These are phyloP conservation scores for Vicia sativa DNA, from an alignment of 306 rosid species.

Conservation along the genomic window DNA sequence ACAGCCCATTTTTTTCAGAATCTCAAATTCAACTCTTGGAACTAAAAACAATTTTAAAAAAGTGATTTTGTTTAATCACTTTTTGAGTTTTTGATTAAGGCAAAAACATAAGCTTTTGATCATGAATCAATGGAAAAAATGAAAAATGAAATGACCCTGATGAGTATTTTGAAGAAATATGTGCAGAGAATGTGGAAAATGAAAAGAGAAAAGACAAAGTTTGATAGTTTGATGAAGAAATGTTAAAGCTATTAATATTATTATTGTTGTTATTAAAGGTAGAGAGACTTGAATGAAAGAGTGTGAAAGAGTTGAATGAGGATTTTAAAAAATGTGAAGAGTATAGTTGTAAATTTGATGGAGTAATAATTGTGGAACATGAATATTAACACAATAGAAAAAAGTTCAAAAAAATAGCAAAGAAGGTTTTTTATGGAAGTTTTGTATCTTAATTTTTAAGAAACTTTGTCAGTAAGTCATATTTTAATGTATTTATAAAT, in stretches of 20 bases:
- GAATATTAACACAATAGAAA: not conserved
- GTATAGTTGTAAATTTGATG: not conserved
- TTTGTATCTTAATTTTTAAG: not conserved
- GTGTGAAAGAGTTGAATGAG: conserved; percentile 8
- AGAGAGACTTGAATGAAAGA: conserved; percentile 28
- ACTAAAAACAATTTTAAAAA: not conserved
- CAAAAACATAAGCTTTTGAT: conserved; percentile 41
- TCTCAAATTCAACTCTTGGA: conserved; percentile 26
- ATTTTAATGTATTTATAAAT: too few relatives aligned
- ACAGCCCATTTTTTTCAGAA: conserved; percentile 54
- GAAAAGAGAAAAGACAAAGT: conserved; percentile 35
- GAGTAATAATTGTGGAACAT: not conserved
- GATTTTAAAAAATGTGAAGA: not conserved
- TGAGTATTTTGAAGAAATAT: conserved; percentile 23
- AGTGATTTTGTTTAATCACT: not conserved
- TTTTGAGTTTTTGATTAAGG: conserved; percentile 4
- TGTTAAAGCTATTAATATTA: conserved; percentile 12
- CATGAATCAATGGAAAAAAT: not conserved
- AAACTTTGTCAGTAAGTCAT: not conserved
- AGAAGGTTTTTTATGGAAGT: not conserved
- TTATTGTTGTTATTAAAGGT: conserved; percentile 9
- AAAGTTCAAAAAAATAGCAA: not conserved
- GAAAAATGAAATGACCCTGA: conserved; percentile 28
- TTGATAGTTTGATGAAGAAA: conserved; percentile 31
- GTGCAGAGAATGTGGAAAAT: conserved; percentile 30